These are phyloP conservation scores for Cyclostephanos tholiformis DNA, from an alignment of 108 stramenopile genomes.

Conservation along the genomic window DNA sequence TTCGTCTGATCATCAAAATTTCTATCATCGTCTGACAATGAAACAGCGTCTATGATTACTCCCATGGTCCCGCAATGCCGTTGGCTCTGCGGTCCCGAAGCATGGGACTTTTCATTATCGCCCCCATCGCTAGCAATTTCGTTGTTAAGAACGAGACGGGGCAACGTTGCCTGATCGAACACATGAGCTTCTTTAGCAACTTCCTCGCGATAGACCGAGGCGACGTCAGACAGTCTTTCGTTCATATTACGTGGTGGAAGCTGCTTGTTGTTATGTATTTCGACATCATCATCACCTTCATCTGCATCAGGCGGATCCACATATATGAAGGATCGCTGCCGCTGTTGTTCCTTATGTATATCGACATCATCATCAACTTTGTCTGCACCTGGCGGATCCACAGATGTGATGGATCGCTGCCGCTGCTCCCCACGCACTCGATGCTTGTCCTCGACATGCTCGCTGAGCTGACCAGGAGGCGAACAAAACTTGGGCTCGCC, in stretches of 20 bases:
- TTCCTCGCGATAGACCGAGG: conserved; percentile 4
- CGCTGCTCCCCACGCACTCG: not conserved
- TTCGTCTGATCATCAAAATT: not conserved
- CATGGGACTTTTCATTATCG: conserved; percentile 16
- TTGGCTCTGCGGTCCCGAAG: conserved; percentile 74
- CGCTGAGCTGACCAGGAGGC: not conserved
- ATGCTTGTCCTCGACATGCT: conserved; percentile 32
- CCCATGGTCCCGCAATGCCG: conserved; percentile 71
- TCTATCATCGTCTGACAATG: not conserved
- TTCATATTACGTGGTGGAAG: conserved; percentile 14
- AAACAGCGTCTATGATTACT: conserved; percentile 60
- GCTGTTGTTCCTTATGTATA: conserved; percentile 5
- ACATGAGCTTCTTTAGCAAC: conserved; percentile 16
- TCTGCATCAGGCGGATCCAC: conserved; percentile 33
- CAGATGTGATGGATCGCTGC: conserved; percentile 6
- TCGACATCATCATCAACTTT: conserved; percentile 9
- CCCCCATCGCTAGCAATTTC: conserved; percentile 1
- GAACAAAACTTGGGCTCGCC: conserved; percentile 37
- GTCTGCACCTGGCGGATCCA: conserved; percentile 14
- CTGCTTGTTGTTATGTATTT: conserved; percentile 9
- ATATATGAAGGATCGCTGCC: not conserved
- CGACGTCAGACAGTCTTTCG: conserved; percentile 28
- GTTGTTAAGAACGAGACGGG: not conserved
- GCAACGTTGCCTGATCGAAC: conserved; percentile 11
- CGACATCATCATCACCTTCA: conserved; percentile 10